Evolutionary conservation across 768 basidiomycete genomes (phyloP).

Genomic region (Phallus indusiatus): DNA sequence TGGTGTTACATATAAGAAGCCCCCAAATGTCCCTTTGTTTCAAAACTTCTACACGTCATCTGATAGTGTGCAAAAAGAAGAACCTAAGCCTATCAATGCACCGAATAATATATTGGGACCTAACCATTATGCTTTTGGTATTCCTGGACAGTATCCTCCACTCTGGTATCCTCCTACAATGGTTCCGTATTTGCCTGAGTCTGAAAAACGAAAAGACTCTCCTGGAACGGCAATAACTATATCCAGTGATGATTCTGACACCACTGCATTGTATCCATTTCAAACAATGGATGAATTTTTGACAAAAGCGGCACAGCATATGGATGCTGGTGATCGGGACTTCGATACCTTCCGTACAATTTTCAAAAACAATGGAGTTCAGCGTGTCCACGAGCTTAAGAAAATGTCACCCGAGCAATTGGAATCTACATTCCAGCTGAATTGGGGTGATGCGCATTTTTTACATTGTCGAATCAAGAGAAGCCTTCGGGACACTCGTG

Average conservation of each 20-base stretch:
- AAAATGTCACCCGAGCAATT: background rate
- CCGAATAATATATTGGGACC: no score
- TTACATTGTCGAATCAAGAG: background rate
- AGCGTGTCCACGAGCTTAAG: background rate
- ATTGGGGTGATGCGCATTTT: background rate
- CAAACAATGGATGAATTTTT: background rate
- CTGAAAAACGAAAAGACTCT: no score
- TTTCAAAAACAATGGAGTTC: background rate
- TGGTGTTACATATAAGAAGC: no score
- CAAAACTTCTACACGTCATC: no score
- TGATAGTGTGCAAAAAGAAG: no score
- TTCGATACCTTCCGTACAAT: background rate
- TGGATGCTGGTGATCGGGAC: background rate
- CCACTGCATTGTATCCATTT: background rate
- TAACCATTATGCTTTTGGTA: no score
- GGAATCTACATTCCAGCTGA: background rate
- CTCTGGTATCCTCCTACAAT: no score
- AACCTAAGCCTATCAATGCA: no score
- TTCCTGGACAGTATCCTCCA: no score
- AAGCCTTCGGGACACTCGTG: no score
- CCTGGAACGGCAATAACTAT: background rate
- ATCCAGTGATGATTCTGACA: background rate
- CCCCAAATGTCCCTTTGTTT: no score
- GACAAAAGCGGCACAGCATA: background rate
- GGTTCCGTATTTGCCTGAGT: no score